Percentiles rank a stretch among this genome's conserved stretches.
Evolutionary conservation across 495 filamentous ascomycete species (phyloP).

Genomic region (Neurospora sp.): DNA sequence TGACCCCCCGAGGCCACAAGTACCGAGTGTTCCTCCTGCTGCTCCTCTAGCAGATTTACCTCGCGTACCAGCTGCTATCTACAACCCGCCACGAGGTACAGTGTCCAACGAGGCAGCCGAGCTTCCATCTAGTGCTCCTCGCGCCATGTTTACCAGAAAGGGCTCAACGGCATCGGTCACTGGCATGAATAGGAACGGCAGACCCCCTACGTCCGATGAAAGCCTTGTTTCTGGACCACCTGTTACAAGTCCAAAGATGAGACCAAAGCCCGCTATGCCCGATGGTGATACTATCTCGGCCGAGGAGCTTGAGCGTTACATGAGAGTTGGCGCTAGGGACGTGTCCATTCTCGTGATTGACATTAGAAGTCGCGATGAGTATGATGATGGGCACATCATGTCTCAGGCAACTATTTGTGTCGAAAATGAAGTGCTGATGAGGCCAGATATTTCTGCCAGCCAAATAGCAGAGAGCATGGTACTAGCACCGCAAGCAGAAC

Average conservation of each 20-base stretch:
- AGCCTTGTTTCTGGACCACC: conserved; percentile 25
- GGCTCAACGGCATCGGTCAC: conserved; percentile 32
- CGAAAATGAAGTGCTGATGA: conserved; percentile 66
- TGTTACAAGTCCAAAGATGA: conserved; percentile 10
- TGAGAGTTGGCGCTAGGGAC: conserved; percentile 36
- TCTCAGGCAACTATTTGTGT: conserved; percentile 75
- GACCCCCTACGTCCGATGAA: conserved; percentile 12
- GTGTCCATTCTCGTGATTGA: conserved; percentile 73
- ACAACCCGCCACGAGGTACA: conserved; percentile 60
- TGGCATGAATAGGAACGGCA: conserved; percentile 7
- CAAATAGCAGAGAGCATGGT: conserved; percentile 76
- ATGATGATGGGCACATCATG: conserved; percentile 80
- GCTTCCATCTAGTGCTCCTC: conserved; percentile 37
- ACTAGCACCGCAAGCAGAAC: conserved; percentile 65
- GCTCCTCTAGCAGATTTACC: conserved; percentile 46
- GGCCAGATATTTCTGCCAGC: conserved; percentile 72
- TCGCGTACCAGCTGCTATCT: conserved; percentile 72
- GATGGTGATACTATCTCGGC: conserved; percentile 53
- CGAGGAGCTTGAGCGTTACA: conserved; percentile 53
- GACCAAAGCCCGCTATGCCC: conserved; percentile 35
- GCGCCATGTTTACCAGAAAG: conserved; percentile 39
- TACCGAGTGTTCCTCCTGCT: conserved; percentile 45
- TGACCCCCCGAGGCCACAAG: conserved; percentile 50
- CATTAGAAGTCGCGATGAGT: conserved; percentile 70
- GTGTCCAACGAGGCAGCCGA: conserved; percentile 42